Conservation (phyloP, 805 yeast genomes). For the Candida nemodendra region DNA sequence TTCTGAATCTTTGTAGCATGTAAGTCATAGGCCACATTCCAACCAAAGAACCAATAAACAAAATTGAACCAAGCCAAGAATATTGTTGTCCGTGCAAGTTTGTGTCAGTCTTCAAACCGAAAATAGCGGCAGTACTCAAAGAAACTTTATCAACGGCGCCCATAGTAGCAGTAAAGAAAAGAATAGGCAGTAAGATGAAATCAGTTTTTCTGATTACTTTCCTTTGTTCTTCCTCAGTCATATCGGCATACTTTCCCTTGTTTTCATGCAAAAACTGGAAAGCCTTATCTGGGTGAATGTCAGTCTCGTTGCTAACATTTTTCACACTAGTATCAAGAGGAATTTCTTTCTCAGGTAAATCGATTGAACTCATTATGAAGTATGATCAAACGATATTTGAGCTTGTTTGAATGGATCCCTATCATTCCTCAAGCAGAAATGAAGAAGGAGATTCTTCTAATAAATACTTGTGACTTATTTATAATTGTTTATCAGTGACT, state of each 20-base stretch:
- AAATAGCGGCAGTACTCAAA: constrained; percentile 32
- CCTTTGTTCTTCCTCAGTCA: constrained; percentile 17
- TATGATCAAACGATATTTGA: too few species aligned
- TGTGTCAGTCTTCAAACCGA: constrained; percentile 48
- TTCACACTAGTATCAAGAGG: too few species aligned
- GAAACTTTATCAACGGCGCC: constrained; percentile 24
- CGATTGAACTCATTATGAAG: too few species aligned
- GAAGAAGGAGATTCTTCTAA: too few species aligned
- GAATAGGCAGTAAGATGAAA: constrained; percentile 20
- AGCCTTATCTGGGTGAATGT: constrained; percentile 11
- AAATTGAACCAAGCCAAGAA: constrained; percentile 51
- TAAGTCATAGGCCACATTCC: constrained; percentile 43
- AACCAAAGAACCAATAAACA: constrained; percentile 47
- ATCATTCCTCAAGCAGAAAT: too few species aligned
- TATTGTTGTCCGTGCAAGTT: constrained; percentile 43
- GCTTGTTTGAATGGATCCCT: too few species aligned
- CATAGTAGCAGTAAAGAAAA: constrained; percentile 19
- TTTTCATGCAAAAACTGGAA: constrained; percentile 7
- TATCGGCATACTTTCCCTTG: constrained; percentile 21
- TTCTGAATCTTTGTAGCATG: constrained; percentile 41
- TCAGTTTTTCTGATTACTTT: constrained; percentile 19
- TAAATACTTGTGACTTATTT: too few species aligned
- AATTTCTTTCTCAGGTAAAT: too few species aligned
- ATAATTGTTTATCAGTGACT: too few species aligned
- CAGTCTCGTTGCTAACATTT: too few species aligned